Evolutionary conservation across 345 rosid species (phyloP).

Genomic region (Lumnitzera littorea): DNA sequence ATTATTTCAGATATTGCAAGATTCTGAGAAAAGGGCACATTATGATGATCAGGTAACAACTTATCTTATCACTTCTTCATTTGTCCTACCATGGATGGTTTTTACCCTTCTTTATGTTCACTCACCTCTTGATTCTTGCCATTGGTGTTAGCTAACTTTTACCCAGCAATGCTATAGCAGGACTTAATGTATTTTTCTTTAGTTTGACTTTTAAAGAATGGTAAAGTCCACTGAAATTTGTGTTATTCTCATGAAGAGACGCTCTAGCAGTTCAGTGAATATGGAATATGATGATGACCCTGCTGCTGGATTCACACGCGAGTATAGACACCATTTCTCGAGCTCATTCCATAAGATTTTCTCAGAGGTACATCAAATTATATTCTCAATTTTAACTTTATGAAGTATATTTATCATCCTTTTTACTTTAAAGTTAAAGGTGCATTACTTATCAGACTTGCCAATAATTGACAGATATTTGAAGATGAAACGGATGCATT

Average conservation of each 20-base stretch:
- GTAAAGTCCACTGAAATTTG: background rate
- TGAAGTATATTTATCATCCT: too few species aligned
- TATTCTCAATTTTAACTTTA: background rate
- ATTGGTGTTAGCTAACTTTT: background rate
- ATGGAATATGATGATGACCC: conserved; percentile 43
- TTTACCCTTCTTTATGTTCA: background rate
- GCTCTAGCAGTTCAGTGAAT: conserved; percentile 30
- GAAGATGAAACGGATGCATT: conserved; percentile 39
- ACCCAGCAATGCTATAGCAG: background rate
- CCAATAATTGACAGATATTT: conserved; percentile 52
- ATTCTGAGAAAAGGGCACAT: conserved; percentile 55
- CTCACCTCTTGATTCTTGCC: background rate
- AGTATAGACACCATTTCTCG: conserved; percentile 60
- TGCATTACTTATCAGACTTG: too few species aligned
- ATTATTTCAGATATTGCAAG: conserved; percentile 51
- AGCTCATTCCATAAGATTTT: conserved; percentile 80
- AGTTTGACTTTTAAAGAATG: background rate
- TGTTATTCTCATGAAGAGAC: conserved; percentile 26
- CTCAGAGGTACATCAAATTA: conserved; percentile 53
- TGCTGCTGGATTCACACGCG: conserved; percentile 44
- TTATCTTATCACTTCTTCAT: conserved; percentile 4
- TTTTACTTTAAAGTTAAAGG: too few species aligned
- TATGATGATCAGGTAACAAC: conserved; percentile 48
- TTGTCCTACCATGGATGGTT: background rate
- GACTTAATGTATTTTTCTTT: background rate